Evolutionary conservation across 2,329 filamentous ascomycete genomes (phyloP), one percentile per base, ranked within the genome.

Genomic region (Aureobasidium sp.): DNA sequence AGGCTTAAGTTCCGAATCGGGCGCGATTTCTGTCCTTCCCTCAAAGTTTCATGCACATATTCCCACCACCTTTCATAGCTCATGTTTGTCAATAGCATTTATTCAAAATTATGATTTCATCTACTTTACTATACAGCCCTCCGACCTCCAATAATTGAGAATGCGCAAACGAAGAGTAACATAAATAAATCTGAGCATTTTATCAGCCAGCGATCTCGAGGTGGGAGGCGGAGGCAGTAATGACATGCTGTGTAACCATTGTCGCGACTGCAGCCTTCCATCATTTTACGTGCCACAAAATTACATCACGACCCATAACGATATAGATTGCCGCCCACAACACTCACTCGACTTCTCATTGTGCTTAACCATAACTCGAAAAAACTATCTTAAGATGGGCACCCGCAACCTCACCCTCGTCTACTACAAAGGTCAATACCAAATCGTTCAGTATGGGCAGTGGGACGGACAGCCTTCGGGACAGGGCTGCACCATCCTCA

Each of bases 381-480:
- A 20, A 20, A 34, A 37, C 26, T 5, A 26, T n/a, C 8, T 46
- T 20, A 37, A 53, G 13, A 67, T 68, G 65, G 63, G 66, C n/a
- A 65, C 64, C 12, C 63, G 64, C 27, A 62, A 66, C 56, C 63
- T 69, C 34, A 65, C 66, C 44, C 52, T 67, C 58, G 62, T 67
- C 37, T 68, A 66, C 60, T 63, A 67, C 62, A 65, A 64, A 34
- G 65, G 64, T 47, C 42, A 65, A 50, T 67, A 66, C 32, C 29
- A 55, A 20, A 63, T 72, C 36, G 67, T 67, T 17, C 70, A 73
- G 50, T 70, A 71, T 58, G 64, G 66, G 15, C 69, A 72, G 50
- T 70, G 61, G 50, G 69, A 72, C 53, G 70, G 68, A 57, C 67
- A 68, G 60, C 67, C 67, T 12, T 52, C 64, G 12, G 68, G 69